These are phyloP conservation scores for Aspergillus leporis DNA, from an alignment of 495 filamentous ascomycete species.

Conservation along the genomic window DNA sequence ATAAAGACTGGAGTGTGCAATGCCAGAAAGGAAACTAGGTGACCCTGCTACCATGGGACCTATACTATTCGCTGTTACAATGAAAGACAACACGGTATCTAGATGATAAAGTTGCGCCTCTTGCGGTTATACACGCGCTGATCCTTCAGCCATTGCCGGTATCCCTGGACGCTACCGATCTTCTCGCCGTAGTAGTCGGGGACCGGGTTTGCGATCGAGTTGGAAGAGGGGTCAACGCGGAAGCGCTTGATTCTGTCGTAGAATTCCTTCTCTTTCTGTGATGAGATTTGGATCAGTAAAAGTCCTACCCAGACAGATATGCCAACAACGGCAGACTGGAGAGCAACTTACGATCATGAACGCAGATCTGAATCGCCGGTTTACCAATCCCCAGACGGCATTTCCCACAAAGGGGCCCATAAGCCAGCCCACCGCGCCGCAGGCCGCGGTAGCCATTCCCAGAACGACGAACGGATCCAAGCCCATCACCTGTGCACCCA, in stretches of 20 bases:
- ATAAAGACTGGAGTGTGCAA: constrained; percentile 20
- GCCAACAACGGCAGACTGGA: not conserved
- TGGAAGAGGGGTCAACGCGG: constrained; percentile 80
- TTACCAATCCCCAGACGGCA: constrained; percentile 67
- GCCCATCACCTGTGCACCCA: constrained; percentile 67
- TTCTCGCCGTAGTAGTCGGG: constrained; percentile 82
- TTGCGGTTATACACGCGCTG: constrained; percentile 97
- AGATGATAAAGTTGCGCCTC: constrained; percentile 62
- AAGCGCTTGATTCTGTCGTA: constrained; percentile 83
- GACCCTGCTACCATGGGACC: constrained; percentile 1
- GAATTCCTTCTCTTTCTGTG: constrained; percentile 89
- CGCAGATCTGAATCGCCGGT: constrained; percentile 62
- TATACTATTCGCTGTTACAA: constrained; percentile 4
- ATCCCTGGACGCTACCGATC: constrained; percentile 88
- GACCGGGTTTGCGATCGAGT: constrained; percentile 69
- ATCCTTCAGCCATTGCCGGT: constrained; percentile 94
- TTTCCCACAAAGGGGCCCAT: constrained; percentile 78
- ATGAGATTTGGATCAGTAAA: not conserved
- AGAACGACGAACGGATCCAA: constrained; percentile 86
- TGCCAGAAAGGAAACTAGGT: constrained; percentile 1
- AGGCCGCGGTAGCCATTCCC: constrained; percentile 71
- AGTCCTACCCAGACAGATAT: not conserved
- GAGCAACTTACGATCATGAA: constrained; percentile 66
- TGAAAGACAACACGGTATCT: constrained; percentile 10
- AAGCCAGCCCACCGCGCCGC: constrained; percentile 80